A percentile compares a stretch with the other conserved stretches of the same genome.
phyloP scores from a whole-genome alignment of 2,329 filamentous ascomycete species.

The Verticillium isaacii region DNA sequence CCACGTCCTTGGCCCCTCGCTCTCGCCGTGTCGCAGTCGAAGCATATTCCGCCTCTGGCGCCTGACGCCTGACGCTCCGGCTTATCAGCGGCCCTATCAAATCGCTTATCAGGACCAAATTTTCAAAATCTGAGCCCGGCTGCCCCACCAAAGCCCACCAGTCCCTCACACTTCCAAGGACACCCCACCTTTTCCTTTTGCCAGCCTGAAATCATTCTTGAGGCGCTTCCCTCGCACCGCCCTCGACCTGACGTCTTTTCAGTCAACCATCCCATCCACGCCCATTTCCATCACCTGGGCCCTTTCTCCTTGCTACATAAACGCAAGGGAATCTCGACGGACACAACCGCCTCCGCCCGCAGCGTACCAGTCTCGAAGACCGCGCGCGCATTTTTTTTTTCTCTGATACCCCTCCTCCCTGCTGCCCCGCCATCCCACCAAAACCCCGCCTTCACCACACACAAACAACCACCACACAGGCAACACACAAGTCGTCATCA shows the following conservation, averaged over 20 bases:
- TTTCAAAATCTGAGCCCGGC: neutral
- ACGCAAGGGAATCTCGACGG: neutral
- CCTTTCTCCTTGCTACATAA: neutral
- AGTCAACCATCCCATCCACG: neutral
- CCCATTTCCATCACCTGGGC: neutral
- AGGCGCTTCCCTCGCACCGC: neutral
- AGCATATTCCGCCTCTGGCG: neutral
- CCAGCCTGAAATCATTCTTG: neutral
- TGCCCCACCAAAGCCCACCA: neutral
- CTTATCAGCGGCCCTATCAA: neutral
- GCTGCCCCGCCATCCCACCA: neutral
- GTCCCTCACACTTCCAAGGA: neutral
- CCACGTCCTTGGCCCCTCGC: neutral
- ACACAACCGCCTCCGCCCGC: neutral
- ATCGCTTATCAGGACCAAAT: neutral
- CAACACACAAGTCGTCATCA: conserved; percentile 32
- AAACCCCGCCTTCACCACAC: neutral
- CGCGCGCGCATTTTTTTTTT: neutral
- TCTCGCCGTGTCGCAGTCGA: neutral
- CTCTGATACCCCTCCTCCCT: neutral
- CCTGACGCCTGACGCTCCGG: neutral
- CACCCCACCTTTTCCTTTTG: neutral
- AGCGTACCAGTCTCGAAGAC: neutral
- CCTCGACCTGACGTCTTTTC: neutral
- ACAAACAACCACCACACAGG: conserved; percentile 7